A percentile compares a stretch with the other conserved stretches of the same genome.
These are phyloP conservation scores for Chimonanthus salicifolius DNA, from an alignment of 164 flowering plant genomes.

Conservation along the genomic window DNA sequence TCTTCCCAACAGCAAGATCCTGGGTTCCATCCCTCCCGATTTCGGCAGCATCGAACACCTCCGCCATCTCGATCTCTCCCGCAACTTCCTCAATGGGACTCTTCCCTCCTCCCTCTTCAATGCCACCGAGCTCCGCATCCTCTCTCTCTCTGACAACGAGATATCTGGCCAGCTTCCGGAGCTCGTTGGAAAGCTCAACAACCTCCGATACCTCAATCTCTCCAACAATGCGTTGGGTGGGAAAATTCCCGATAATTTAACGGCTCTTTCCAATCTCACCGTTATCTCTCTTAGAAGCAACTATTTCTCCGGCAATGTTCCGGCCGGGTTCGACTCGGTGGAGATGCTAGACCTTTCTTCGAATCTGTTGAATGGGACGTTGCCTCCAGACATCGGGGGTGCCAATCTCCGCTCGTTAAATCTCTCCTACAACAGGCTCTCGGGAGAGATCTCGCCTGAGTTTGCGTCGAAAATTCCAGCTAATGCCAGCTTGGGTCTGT, in stretches of 20 bases:
- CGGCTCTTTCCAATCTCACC: conserved; percentile 36
- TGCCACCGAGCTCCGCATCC: conserved; percentile 44
- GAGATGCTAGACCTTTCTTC: conserved; percentile 58
- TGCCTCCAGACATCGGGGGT: conserved; percentile 52
- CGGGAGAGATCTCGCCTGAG: conserved; percentile 15
- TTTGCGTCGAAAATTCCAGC: conserved; percentile 14
- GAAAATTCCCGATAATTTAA: conserved; percentile 40
- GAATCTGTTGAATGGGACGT: conserved; percentile 57
- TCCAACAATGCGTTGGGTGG: conserved; percentile 82
- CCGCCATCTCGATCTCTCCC: conserved; percentile 60
- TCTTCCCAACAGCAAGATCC: conserved; percentile 57
- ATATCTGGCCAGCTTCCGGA: conserved; percentile 69
- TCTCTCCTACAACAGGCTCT: conserved; percentile 15
- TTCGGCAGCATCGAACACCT: conserved; percentile 55
- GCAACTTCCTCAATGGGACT: conserved; percentile 77
- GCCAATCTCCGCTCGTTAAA: conserved; percentile 40
- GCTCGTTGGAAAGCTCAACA: conserved; percentile 23
- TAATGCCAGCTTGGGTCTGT: conserved; percentile 16
- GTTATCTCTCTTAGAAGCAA: conserved; percentile 54
- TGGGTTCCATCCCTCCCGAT: conserved; percentile 56
- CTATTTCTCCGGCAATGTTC: conserved; percentile 52
- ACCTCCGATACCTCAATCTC: conserved; percentile 58
- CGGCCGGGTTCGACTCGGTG: conserved; percentile 32
- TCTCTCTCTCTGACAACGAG: conserved; percentile 60
- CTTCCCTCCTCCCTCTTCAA: conserved; percentile 33